Evolutionary conservation across 1,284 basidiomycete species (phyloP), one percentile per base, ranked within the genome.

Genomic region (Cryptococcus maquisensis): DNA sequence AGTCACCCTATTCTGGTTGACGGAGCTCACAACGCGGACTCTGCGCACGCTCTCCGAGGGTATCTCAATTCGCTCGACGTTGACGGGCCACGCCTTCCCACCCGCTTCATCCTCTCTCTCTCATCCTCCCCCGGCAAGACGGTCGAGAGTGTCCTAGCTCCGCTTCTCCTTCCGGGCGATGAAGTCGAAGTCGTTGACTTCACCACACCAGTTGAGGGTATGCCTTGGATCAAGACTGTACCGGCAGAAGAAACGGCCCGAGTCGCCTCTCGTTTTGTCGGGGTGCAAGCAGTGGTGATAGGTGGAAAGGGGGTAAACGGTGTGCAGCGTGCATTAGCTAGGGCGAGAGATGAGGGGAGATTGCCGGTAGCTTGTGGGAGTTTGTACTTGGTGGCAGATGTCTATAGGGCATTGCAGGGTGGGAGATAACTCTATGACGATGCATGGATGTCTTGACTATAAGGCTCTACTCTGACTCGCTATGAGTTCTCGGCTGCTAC

Each of bases 1-100:
- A 16, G 35, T 7, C 43, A 54, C 13, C 64, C 64, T 5, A 76
- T 93, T 5, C 80, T 98, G 7, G 86, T 87, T 2, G 96, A 99
- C 68, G 96, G 96, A 3, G 95, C 96, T 1, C 96, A 99, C 72
- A 99, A 99, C 68, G 78, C 84, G n/a, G 85, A 88, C 5, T 93
- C 92, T 0, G 82, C 91, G 0, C 61, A 72, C 18, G 84, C 84
- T 0, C 82, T 99, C 8, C 80, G 84, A 1, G 69, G 78, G 5
- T 98, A 93, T 71, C 77, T 98, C 54, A 79, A 82, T 36, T 69
- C 78, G 2, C 73, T 86, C 6, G 59, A 71, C 24, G 54, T 71
- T 18, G 55, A 65, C 32, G 51, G 21, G 18, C 23, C 28, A 15
- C 35, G 26, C 43, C 60, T 23, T 41, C 75, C 32, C 39, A 63